phyloP scores from a whole-genome alignment of 2,329 filamentous ascomycete species.

The Aspergillus sclerotialis region DNA sequence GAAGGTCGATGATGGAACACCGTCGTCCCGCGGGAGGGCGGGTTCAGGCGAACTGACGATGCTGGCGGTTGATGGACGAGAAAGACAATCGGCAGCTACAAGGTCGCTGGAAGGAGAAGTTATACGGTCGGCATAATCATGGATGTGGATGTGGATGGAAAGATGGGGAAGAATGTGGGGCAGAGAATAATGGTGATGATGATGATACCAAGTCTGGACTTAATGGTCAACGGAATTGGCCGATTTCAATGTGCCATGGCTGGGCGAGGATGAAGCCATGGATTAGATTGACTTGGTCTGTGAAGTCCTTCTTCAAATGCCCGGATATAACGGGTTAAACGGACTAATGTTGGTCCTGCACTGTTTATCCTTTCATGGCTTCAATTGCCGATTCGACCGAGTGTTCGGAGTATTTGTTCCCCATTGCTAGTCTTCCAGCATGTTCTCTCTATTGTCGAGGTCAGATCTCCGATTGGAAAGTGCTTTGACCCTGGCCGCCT shows the following conservation, averaged over 20 bases:
- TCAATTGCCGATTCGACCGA: no score
- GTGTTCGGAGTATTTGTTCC: no score
- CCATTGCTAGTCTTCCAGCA: no score
- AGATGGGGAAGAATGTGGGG: slow-evolving; percentile 12
- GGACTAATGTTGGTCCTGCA: no score
- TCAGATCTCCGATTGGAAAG: no score
- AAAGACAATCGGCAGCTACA: slow-evolving; percentile 4
- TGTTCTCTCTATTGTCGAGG: no score
- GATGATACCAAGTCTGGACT: slow-evolving; percentile 5
- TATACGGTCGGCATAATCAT: not conserved
- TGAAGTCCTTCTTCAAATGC: not conserved
- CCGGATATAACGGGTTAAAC: no score
- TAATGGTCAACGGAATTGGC: slow-evolving; percentile 3
- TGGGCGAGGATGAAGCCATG: slow-evolving; percentile 14
- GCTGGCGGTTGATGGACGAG: slow-evolving; percentile 9
- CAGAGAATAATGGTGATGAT: slow-evolving; percentile 16
- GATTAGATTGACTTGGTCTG: slow-evolving; percentile 1
- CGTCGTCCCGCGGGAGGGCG: slow-evolving; percentile 18
- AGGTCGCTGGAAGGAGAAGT: not conserved
- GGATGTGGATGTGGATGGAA: slow-evolving; percentile 8
- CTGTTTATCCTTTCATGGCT: no score
- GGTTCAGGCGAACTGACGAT: slow-evolving; percentile 18
- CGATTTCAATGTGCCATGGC: slow-evolving; percentile 11
- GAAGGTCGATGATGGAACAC: slow-evolving; percentile 23
- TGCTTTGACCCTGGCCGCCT: no score